These are phyloP conservation scores for Hibiscus mutabilis DNA, from an alignment of 345 rosid species.

Conservation along the genomic window DNA sequence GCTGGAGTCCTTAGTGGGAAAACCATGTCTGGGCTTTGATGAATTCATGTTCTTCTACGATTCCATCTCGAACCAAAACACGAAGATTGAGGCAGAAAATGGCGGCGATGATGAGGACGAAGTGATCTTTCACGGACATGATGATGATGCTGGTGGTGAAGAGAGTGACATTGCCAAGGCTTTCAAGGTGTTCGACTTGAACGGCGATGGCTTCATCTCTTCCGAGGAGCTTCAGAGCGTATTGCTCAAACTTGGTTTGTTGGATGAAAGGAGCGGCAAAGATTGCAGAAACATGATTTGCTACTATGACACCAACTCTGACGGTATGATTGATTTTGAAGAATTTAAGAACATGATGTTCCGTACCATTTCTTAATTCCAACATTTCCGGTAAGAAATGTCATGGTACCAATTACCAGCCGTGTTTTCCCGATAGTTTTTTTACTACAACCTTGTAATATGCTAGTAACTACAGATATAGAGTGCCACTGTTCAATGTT, in stretches of 20 bases:
- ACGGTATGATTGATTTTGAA: conserved; percentile 34
- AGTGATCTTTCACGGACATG: background rate
- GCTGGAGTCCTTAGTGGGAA: conserved; percentile 53
- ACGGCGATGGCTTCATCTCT: conserved; percentile 69
- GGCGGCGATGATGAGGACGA: background rate
- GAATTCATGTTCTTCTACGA: conserved; percentile 58
- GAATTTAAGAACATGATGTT: conserved; percentile 66
- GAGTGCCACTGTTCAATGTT: too few relatives aligned
- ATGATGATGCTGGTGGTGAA: background rate
- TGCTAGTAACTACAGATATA: too few relatives aligned
- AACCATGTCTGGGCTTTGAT: conserved; percentile 38
- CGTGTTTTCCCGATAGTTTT: too few relatives aligned
- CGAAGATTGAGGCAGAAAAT: background rate
- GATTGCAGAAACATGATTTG: conserved; percentile 67
- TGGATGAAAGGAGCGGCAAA: conserved; percentile 44
- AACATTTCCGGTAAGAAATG: background rate
- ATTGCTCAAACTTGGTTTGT: conserved; percentile 54
- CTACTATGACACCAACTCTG: conserved; percentile 50
- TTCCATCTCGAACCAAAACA: conserved; percentile 24
- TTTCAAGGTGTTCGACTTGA: conserved; percentile 57
- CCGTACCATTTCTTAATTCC: background rate
- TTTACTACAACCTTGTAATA: too few relatives aligned
- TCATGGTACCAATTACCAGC: too few relatives aligned
- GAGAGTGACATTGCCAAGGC: conserved; percentile 43
- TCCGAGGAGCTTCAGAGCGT: conserved; percentile 62